Conservation (phyloP, 192 early-diverging fungal species). For the Linnemannia schmuckeri region DNA sequence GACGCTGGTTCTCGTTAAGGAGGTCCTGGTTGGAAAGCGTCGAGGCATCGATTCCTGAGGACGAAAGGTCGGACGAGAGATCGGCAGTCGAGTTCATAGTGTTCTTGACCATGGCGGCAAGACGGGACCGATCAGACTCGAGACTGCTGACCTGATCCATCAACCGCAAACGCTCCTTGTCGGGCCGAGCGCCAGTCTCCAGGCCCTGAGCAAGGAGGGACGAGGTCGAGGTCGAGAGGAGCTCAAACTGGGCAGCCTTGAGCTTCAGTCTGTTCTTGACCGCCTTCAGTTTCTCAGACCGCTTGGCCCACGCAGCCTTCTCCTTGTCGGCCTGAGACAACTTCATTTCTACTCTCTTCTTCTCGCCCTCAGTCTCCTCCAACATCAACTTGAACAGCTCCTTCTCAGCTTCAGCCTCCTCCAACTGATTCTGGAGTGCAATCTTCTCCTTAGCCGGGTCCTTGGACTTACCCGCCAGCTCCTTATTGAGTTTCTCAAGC, state of each 20-base stretch:
- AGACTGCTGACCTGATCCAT: constrained; percentile 48
- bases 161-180: constrained; percentile 51
- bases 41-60: background rate
- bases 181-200: constrained; percentile 41
- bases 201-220: constrained; percentile 34
- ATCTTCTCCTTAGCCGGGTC: constrained; percentile 50
- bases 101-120: constrained; percentile 54
- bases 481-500: constrained; percentile 39
- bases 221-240: constrained; percentile 51
- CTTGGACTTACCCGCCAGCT: constrained; percentile 27
- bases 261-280: constrained; percentile 39
- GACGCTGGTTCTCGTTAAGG: constrained; percentile 33
- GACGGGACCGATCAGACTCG: constrained; percentile 51
- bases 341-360: constrained; percentile 44
- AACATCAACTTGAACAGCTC: constrained; percentile 55
- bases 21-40: constrained; percentile 43
- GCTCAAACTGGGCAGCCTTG: constrained; percentile 43
- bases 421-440: constrained; percentile 37
- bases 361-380: constrained; percentile 51
- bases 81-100: constrained; percentile 30
- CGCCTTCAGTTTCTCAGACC: constrained; percentile 16
- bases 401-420: constrained; percentile 49
- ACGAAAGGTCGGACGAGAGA: background rate
- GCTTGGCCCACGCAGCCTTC: constrained; percentile 23
- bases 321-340: constrained; percentile 33